Evolutionary conservation across 1,139 yeast genomes (phyloP).

Genomic region (Spathaspora jeffriesii): DNA sequence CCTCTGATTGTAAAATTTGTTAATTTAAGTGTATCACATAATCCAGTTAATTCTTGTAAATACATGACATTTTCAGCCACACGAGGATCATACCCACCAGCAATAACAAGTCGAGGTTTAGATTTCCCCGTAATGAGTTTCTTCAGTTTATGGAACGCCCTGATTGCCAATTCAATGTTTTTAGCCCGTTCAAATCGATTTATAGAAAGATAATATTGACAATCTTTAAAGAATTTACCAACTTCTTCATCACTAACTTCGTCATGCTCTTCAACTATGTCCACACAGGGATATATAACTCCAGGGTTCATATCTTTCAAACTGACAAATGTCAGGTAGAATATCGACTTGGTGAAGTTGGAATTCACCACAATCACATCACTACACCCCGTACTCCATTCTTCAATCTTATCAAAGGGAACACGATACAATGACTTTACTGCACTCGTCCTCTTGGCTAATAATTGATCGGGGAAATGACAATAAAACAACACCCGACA

Average conservation of each 20-base stretch:
- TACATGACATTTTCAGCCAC: conserved; percentile 78
- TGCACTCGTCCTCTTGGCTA: conserved; percentile 59
- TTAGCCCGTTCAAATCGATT: conserved; percentile 91
- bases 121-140: conserved; percentile 16
- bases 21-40: conserved; percentile 49
- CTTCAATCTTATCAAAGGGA: conserved; percentile 84
- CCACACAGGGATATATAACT: conserved; percentile 91
- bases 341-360: conserved; percentile 73
- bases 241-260: conserved; percentile 25
- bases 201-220: conserved; percentile 63
- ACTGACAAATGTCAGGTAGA: conserved; percentile 60
- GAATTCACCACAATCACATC: conserved; percentile 89
- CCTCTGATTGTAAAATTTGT: conserved; percentile 50
- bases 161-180: conserved; percentile 75
- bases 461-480: conserved; percentile 91
- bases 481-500: conserved; percentile 75
- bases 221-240: conserved; percentile 34
- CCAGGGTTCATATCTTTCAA: conserved; percentile 50
- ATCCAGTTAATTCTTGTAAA: conserved; percentile 55
- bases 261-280: conserved; percentile 23
- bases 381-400: conserved; percentile 73
- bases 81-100: conserved; percentile 92
- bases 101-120: conserved; percentile 53
- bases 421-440: conserved; percentile 67
- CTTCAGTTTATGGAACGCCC: conserved; percentile 52